These are phyloP conservation scores for Pythium plurisporium DNA, from an alignment of 352 stramenopile species.

Conservation along the genomic window DNA sequence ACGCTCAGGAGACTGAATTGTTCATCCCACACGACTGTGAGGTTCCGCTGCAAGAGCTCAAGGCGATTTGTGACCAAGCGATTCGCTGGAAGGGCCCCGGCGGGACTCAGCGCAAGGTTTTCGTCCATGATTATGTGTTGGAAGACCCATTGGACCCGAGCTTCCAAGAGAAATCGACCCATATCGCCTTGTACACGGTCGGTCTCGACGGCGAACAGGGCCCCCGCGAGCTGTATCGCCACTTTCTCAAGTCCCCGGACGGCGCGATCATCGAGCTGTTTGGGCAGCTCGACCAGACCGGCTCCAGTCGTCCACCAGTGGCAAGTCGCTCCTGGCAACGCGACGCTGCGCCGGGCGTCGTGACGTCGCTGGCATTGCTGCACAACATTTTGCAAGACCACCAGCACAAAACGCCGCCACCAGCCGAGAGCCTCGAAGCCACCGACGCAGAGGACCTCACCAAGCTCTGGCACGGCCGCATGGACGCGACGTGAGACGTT, in stretches of 20 bases:
- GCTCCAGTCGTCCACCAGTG: too few relatives aligned
- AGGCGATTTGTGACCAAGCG: constrained; percentile 55
- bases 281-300: constrained; percentile 42
- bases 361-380: constrained; percentile 37
- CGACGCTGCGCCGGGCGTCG: constrained; percentile 17
- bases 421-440: neutral
- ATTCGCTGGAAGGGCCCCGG: constrained; percentile 54
- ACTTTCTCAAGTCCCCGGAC: constrained; percentile 84
- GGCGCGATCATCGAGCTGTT: constrained; percentile 88
- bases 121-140: constrained; percentile 78
- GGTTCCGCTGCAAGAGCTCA: constrained; percentile 67
- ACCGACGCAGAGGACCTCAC: neutral
- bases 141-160: constrained; percentile 58
- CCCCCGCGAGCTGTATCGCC: constrained; percentile 63
- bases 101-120: constrained; percentile 65
- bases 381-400: constrained; percentile 56
- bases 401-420: neutral
- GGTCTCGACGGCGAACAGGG: constrained; percentile 34
- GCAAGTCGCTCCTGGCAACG: constrained; percentile 45
- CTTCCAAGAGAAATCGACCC: constrained; percentile 64
- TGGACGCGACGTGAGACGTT: neutral
- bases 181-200: constrained; percentile 82
- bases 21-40: constrained; percentile 90
- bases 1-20: constrained; percentile 63
- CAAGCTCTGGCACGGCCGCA: too few relatives aligned